Evolutionary conservation across 768 basidiomycete genomes (phyloP).

Genomic region (Xerocomellus dryophilus): DNA sequence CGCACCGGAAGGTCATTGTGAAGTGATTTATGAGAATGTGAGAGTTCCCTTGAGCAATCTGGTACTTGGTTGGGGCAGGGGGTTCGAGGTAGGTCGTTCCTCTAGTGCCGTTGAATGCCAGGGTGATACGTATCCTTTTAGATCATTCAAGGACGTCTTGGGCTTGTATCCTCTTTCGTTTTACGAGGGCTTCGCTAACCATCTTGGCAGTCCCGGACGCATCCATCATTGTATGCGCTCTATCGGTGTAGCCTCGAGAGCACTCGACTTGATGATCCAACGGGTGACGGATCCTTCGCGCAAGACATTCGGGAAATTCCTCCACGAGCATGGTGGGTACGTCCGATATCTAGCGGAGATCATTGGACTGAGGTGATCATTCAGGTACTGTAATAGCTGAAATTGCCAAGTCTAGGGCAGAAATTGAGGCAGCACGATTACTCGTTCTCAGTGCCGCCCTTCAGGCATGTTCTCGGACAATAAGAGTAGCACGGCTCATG

Average conservation of each 20-base stretch:
- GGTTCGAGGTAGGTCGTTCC: constrained; percentile 69
- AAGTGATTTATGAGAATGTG: constrained; percentile 92
- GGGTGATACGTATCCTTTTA: constrained; percentile 21
- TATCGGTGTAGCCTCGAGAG: constrained; percentile 81
- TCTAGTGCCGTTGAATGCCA: background rate
- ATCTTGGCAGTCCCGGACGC: constrained; percentile 70
- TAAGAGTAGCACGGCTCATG: background rate
- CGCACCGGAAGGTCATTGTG: constrained; percentile 95
- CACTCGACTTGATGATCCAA: constrained; percentile 83
- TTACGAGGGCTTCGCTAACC: background rate
- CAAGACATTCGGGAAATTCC: constrained; percentile 91
- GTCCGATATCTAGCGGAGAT: background rate
- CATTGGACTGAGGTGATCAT: background rate
- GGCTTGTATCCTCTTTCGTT: constrained; percentile 43
- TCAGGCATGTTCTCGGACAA: constrained; percentile 46
- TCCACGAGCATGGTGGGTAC: constrained; percentile 81
- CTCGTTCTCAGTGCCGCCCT: constrained; percentile 90
- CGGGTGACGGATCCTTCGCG: constrained; percentile 89
- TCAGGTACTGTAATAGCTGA: constrained; percentile 85
- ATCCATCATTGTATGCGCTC: constrained; percentile 98
- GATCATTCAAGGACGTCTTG: constrained; percentile 95
- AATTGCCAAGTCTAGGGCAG: constrained; percentile 88
- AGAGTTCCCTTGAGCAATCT: constrained; percentile 81
- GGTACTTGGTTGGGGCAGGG: constrained; percentile 89
- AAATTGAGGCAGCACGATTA: constrained; percentile 84